Evolutionary conservation across 2,329 filamentous ascomycete genomes (phyloP).

Genomic region (Aspergillus unguis): DNA sequence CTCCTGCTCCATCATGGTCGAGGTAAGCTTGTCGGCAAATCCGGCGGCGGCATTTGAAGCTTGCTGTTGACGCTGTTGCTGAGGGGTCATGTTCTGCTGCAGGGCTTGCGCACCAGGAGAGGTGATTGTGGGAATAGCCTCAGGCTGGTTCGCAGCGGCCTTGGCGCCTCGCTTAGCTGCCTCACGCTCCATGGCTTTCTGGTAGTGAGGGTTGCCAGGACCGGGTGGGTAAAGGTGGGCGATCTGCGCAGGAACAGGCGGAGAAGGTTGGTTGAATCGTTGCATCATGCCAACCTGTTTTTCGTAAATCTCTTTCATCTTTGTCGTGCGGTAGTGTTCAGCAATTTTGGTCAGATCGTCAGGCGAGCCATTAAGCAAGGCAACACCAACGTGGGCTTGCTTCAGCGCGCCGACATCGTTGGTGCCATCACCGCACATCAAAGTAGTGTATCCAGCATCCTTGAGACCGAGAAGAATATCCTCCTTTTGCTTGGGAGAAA

Average conservation of each 20-base stretch:
- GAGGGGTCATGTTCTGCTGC: constrained; percentile 51
- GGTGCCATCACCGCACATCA: constrained; percentile 98
- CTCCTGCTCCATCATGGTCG: constrained; percentile 85
- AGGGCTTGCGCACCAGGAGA: constrained; percentile 63
- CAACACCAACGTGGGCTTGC: constrained; percentile 95
- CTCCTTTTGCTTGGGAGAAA: constrained; percentile 98
- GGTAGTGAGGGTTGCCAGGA: constrained; percentile 86
- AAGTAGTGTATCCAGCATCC: constrained; percentile 93
- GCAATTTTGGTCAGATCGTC: constrained; percentile 89
- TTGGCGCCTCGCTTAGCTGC: constrained; percentile 69
- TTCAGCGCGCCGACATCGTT: constrained; percentile 98
- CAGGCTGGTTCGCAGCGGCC: constrained; percentile 52
- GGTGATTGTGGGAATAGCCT: constrained; percentile 61
- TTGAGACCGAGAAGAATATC: constrained; percentile 96
- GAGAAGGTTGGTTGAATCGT: constrained; percentile 87
- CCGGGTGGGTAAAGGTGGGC: constrained; percentile 93
- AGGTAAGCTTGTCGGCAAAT: constrained; percentile 81
- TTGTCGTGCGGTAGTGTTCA: constrained; percentile 88
- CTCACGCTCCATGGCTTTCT: constrained; percentile 86
- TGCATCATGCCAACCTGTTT: constrained; percentile 91
- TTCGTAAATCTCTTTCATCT: constrained; percentile 98
- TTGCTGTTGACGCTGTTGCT: constrained; percentile 53
- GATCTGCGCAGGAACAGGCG: constrained; percentile 88
- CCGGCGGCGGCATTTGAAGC: constrained; percentile 68
- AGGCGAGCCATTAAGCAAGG: constrained; percentile 87